These are phyloP conservation scores for Syzygium jambos DNA, from an alignment of 345 rosid species.

Conservation along the genomic window DNA sequence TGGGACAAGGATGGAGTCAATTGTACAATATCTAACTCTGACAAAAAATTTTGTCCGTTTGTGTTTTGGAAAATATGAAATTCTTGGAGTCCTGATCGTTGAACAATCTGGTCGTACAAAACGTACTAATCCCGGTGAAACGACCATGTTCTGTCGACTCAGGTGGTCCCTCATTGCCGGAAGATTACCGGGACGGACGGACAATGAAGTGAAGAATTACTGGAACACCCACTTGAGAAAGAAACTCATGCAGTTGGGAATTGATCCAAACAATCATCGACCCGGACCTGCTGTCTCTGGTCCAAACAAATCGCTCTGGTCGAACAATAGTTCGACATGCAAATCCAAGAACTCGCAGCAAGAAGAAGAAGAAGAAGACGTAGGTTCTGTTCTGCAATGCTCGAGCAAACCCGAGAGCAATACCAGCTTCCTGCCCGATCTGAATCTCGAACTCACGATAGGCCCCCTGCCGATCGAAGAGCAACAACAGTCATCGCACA, in stretches of 20 bases:
- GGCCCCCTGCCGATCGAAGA: constrained; percentile 1
- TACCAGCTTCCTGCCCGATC: constrained; percentile 13
- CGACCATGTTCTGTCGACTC: background rate
- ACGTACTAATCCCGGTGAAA: background rate
- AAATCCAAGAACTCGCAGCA: background rate
- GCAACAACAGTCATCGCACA: background rate
- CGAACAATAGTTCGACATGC: background rate
- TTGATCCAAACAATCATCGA: constrained; percentile 15
- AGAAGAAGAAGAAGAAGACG: background rate
- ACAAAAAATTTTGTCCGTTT: background rate
- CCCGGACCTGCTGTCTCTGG: background rate
- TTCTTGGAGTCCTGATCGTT: background rate
- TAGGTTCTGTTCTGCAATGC: background rate
- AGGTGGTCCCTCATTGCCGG: constrained; percentile 31
- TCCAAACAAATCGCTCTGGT: background rate
- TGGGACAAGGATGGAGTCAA: background rate
- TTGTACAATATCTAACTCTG: background rate
- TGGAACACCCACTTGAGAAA: constrained; percentile 26
- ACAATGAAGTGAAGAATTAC: constrained; percentile 27
- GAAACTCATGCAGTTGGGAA: constrained; percentile 13
- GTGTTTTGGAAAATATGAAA: background rate
- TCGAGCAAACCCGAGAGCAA: background rate
- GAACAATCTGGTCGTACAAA: background rate
- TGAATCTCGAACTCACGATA: constrained; percentile 18
- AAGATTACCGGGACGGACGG: constrained; percentile 28